Conservation (phyloP, 2,329 filamentous ascomycete genomes). For the Trichothecium roseum region DNA sequence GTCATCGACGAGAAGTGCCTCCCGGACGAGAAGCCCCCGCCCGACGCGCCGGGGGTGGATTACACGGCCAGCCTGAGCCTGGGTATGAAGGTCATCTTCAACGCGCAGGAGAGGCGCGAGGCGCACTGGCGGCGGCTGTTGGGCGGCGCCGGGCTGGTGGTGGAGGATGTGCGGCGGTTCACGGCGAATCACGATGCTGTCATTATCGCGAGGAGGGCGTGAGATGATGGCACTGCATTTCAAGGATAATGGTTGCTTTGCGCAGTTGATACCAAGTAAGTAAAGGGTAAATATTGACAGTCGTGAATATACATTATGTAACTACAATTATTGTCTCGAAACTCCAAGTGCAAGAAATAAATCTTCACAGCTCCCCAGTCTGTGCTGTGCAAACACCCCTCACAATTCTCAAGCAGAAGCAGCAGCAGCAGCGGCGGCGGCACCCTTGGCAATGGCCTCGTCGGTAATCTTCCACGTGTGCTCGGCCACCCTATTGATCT, state of each 20-base stretch:
- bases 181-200: slow-evolving; percentile 12
- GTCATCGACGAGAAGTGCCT: slow-evolving; percentile 14
- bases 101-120: slow-evolving; percentile 13
- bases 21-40: slow-evolving; percentile 8
- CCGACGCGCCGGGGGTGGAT: slow-evolving; percentile 8
- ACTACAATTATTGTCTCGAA: no score
- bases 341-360: no score
- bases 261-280: no score
- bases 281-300: no score
- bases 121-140: slow-evolving; percentile 12
- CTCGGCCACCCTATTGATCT: slow-evolving; percentile 15
- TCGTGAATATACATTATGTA: no score
- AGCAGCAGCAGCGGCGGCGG: no score
- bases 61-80: slow-evolving; percentile 12
- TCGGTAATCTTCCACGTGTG: slow-evolving; percentile 21
- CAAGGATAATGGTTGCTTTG: no score
- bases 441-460: slow-evolving; percentile 5
- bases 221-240: background rate
- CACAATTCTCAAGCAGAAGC: no score
- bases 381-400: no score
- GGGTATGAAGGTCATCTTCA: slow-evolving; percentile 14
- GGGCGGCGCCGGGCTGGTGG: slow-evolving; percentile 9
- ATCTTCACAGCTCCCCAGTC: no score
- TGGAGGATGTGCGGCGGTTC: slow-evolving; percentile 12
- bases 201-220: slow-evolving; percentile 9